Base-by-base conservation (phyloP, 208 protist species). In the Acanthamoeba royreba region DNA sequence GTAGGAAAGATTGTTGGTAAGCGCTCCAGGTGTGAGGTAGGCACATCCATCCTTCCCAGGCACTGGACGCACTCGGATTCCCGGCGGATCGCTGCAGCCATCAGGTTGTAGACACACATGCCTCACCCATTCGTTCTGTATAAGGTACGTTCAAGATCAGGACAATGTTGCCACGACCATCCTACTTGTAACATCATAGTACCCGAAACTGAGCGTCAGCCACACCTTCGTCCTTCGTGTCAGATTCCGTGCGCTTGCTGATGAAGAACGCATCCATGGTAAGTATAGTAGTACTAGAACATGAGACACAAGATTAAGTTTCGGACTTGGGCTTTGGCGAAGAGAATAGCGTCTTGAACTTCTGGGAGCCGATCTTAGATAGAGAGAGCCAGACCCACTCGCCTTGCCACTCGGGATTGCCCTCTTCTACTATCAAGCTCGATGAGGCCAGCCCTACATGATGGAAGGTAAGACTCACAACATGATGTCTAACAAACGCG, bases 331-430 rank as follows among this genome's bases (percentile, higher is more conserved):
- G 13, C 4, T 33, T 28, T 8, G 35, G 35, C 35, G 66, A 79
- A 40, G 35, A 46, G 66, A 79, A 79, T 25, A 87, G 47, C 8
- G 31, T 58, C 45, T 87, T 87, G 46, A 87, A 58, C 77, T 87
- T 87, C 47, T 87, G 46, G 8, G 77, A 87, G 4, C 46, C 47
- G 28, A 87, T 49, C 42, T 58, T 49, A 7, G 72, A 40, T 5
- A 93, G 47, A 15, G 69, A 87, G 33, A 93, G 55, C 89, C 89
- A 93, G 58, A 93, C 47, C 53, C 89, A 43, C 17, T 74, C 55
- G 33, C 79, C 79, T 28, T 83, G 25, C 89, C 89, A 93, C 22
- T 93, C 89, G 0, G 53, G 61, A 22, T 74, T 63, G 31, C 89
- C 89, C 17, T 93, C 35, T 17, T 87, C 52, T 5, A 93, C 89